Percentiles rank a stretch among this genome's conserved stretches.
phyloP scores from a whole-genome alignment of 2,329 filamentous ascomycete genomes.

The Scleromitrula shiraiana region DNA sequence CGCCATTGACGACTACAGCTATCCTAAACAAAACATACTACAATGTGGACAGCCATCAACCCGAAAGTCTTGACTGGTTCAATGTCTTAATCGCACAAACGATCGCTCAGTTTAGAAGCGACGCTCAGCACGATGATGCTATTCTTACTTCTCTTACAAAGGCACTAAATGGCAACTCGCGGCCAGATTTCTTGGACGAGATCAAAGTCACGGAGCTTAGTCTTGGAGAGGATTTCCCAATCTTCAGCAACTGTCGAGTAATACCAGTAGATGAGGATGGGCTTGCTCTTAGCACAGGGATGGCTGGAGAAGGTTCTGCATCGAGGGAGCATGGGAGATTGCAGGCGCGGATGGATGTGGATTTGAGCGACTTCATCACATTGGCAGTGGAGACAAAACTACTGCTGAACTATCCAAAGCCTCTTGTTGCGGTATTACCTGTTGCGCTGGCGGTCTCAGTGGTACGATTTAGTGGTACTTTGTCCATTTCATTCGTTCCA shows the following conservation, averaged over 20 bases:
- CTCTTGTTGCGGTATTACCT: constrained; percentile 78
- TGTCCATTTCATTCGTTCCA: constrained; percentile 89
- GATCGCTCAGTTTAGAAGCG: constrained; percentile 87
- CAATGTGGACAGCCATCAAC: constrained; percentile 90
- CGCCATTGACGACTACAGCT: constrained; percentile 78
- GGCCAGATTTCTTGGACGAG: constrained; percentile 87
- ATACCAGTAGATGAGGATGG: constrained; percentile 84
- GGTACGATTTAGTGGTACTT: constrained; percentile 86
- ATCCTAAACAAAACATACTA: constrained; percentile 98
- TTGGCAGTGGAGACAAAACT: constrained; percentile 91
- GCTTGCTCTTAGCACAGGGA: constrained; percentile 40
- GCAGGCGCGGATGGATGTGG: constrained; percentile 94
- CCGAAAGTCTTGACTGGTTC: constrained; percentile 97
- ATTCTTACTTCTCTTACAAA: constrained; percentile 80
- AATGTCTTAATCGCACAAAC: constrained; percentile 96
- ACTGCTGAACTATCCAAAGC: constrained; percentile 89
- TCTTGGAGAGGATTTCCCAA: constrained; percentile 93
- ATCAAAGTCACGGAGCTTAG: constrained; percentile 92
- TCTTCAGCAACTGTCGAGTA: constrained; percentile 95
- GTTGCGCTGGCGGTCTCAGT: constrained; percentile 89
- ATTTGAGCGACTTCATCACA: constrained; percentile 92
- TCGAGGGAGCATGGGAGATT: constrained; percentile 61
- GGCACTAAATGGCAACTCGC: constrained; percentile 75
- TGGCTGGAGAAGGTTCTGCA: constrained; percentile 15
- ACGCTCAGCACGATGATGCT: constrained; percentile 84